Evolutionary conservation across 1,139 yeast species (phyloP).

Genomic region (Suhomyces coccinellae): DNA sequence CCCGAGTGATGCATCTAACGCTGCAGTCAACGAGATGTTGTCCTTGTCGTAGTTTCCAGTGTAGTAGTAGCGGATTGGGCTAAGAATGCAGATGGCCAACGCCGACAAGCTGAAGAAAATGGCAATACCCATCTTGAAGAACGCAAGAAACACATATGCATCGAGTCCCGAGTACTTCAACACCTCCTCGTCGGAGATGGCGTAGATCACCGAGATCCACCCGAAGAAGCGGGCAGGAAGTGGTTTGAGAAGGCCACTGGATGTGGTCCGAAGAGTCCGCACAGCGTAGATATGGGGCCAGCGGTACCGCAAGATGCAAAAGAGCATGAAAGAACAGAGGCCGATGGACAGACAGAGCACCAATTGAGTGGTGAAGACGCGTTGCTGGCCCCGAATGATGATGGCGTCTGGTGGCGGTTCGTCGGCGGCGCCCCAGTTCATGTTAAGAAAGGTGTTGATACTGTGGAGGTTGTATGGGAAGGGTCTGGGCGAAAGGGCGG

Average conservation of each 20-base stretch:
- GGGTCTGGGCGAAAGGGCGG: neutral
- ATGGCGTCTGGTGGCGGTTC: slow-evolving; percentile 26
- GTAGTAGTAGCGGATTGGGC: slow-evolving; percentile 47
- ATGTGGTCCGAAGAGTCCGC: slow-evolving; percentile 39
- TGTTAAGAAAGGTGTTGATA: neutral
- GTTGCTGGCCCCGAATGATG: slow-evolving; percentile 41
- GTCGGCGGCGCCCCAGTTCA: slow-evolving; percentile 11
- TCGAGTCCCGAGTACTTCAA: slow-evolving; percentile 45
- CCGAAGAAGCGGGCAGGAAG: slow-evolving; percentile 41
- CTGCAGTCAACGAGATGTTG: slow-evolving; percentile 18
- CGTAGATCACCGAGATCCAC: slow-evolving; percentile 40
- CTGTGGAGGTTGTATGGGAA: neutral
- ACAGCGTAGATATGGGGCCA: slow-evolving; percentile 58
- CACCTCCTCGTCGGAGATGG: slow-evolving; percentile 44
- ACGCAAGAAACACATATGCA: slow-evolving; percentile 46
- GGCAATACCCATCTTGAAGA: slow-evolving; percentile 47
- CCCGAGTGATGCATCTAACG: no score
- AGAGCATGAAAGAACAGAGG: slow-evolving; percentile 34
- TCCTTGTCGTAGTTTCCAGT: slow-evolving; percentile 51
- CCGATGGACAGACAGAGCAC: slow-evolving; percentile 41
- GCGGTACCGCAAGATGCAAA: slow-evolving; percentile 43
- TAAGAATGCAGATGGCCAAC: slow-evolving; percentile 40
- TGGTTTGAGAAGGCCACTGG: slow-evolving; percentile 29
- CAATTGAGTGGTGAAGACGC: slow-evolving; percentile 48
- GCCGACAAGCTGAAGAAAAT: slow-evolving; percentile 39